Evolutionary conservation across 257 asterid genomes (phyloP).

Genomic region (Primulina eburnea): DNA sequence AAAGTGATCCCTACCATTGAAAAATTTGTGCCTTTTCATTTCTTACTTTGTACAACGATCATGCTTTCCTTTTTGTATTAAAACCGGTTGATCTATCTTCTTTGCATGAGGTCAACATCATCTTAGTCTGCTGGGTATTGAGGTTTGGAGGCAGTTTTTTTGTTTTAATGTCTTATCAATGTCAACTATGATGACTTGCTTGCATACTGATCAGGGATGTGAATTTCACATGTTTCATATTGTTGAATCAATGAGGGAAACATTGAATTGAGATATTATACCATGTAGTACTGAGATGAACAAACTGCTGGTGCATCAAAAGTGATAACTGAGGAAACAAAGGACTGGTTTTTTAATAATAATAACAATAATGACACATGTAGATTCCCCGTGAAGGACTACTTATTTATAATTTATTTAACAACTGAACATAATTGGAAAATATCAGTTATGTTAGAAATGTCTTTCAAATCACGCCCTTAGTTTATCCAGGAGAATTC

Average conservation of each 20-base stretch:
- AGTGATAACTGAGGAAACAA: not conserved
- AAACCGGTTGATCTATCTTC: not conserved
- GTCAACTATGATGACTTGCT: not conserved
- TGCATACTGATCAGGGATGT: not conserved
- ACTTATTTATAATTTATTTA: no score
- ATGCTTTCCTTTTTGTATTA: not conserved
- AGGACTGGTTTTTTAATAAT: not conserved
- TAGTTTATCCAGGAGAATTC: no score
- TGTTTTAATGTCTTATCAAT: no score
- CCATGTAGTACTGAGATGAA: not conserved
- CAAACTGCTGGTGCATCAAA: not conserved
- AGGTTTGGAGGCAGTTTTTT: not conserved
- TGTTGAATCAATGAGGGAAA: not conserved
- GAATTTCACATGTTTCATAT: not conserved
- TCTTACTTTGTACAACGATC: no score
- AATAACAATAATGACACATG: not conserved
- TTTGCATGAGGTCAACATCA: no score
- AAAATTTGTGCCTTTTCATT: not conserved
- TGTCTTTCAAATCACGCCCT: no score
- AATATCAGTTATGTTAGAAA: not conserved
- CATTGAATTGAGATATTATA: not conserved
- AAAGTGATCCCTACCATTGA: conserved; percentile 6
- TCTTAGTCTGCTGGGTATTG: not conserved
- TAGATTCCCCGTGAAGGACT: not conserved
- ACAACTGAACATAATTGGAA: not conserved